Evolutionary conservation across 257 asterid species (phyloP).

Genomic region (Ligustrum vulgare): DNA sequence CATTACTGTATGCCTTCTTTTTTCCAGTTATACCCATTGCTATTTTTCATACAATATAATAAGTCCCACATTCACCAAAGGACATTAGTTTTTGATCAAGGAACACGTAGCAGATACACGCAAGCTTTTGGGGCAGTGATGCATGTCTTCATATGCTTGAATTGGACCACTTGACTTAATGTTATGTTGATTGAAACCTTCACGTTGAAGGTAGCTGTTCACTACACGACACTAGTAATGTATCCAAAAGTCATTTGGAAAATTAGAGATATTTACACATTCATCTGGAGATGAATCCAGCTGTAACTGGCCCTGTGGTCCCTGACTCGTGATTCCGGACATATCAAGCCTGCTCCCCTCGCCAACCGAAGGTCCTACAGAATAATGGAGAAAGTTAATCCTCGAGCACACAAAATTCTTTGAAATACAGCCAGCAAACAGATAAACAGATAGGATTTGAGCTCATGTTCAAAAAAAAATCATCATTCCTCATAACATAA

Average conservation of each 20-base stretch:
- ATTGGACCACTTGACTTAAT: neutral
- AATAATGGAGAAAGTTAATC: neutral
- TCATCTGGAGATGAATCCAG: slow-evolving; percentile 20
- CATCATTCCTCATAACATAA: neutral
- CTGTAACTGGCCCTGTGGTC: slow-evolving; percentile 28
- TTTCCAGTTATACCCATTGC: neutral
- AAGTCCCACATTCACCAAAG: neutral
- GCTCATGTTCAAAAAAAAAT: neutral
- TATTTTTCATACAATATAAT: neutral
- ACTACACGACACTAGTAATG: slow-evolving; percentile 13
- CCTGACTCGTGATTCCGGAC: slow-evolving; percentile 37
- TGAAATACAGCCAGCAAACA: neutral
- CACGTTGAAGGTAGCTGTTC: slow-evolving; percentile 7
- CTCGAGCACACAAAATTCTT: neutral
- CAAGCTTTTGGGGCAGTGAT: neutral
- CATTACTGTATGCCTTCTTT: neutral
- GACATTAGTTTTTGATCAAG: neutral
- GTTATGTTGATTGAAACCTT: neutral
- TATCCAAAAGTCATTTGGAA: neutral
- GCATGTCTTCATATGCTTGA: neutral
- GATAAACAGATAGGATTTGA: neutral
- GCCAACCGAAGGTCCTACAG: slow-evolving; percentile 24
- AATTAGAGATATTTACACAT: slow-evolving; percentile 23
- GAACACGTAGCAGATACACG: neutral
- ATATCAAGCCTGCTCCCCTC: slow-evolving; percentile 31